Evolutionary conservation across 768 basidiomycete genomes (phyloP).

Genomic region (Podaxis sp.): DNA sequence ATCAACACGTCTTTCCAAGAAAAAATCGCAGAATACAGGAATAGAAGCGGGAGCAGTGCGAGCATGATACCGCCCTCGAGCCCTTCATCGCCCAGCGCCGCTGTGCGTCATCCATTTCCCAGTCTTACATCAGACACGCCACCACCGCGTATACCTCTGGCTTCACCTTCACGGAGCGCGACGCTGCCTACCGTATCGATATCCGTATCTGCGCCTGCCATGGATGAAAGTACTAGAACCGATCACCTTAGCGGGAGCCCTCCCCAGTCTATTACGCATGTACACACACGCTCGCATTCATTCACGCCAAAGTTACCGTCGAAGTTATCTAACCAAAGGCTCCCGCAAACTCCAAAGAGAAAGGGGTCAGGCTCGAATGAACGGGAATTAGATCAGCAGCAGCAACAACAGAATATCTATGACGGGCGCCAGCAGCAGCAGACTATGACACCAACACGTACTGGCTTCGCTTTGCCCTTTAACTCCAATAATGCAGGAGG

Average conservation of each 20-base stretch:
- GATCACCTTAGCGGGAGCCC: neutral
- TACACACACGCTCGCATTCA: conserved; percentile 62
- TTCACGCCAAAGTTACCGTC: conserved; percentile 71
- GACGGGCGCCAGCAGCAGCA: neutral
- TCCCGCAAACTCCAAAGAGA: conserved; percentile 39
- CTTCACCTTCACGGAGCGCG: conserved; percentile 26
- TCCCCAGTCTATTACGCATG: conserved; percentile 30
- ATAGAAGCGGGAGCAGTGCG: conserved; percentile 51
- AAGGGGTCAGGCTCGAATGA: conserved; percentile 39
- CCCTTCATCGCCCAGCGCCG: conserved; percentile 28
- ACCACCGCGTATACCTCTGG: conserved; percentile 18
- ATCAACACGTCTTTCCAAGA: conserved; percentile 53
- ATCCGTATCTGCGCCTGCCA: conserved; percentile 40
- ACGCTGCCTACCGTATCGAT: conserved; percentile 39
- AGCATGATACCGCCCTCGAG: conserved; percentile 34
- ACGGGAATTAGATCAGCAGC: neutral
- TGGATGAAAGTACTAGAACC: conserved; percentile 22
- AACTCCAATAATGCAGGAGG: neutral
- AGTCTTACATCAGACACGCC: conserved; percentile 28
- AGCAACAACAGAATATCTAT: neutral
- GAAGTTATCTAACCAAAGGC: conserved; percentile 49
- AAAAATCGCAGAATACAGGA: conserved; percentile 63
- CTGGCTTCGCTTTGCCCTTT: neutral
- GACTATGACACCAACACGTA: conserved; percentile 10
- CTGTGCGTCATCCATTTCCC: conserved; percentile 39